Evolutionary conservation across 495 filamentous ascomycete genomes (phyloP).

Genomic region (Amniculicola lignicola): DNA sequence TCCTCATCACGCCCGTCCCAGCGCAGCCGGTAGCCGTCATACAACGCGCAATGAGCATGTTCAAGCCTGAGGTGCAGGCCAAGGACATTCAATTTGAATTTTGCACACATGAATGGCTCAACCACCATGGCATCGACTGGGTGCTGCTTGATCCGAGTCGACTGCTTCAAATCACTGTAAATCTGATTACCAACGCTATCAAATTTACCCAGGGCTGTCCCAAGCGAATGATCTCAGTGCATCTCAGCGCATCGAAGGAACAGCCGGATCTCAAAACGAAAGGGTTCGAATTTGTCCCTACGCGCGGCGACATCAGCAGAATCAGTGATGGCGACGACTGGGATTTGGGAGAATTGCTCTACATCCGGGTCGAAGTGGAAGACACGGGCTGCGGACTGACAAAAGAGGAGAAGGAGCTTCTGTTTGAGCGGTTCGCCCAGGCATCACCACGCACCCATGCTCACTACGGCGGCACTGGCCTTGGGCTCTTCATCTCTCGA

Average conservation of each 20-base stretch:
- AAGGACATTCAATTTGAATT: conserved; percentile 26
- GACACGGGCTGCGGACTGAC: conserved; percentile 40
- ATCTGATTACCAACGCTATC: conserved; percentile 73
- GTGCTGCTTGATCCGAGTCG: conserved; percentile 31
- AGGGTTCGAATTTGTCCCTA: conserved; percentile 18
- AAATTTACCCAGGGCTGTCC: conserved; percentile 57
- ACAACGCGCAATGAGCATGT: conserved; percentile 32
- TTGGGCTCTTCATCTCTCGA: conserved; percentile 41
- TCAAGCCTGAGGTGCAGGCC: conserved; percentile 27
- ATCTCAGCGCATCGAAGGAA: conserved; percentile 11
- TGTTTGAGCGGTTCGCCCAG: conserved; percentile 41
- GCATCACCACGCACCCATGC: conserved; percentile 38
- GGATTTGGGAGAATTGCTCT: conserved; percentile 35
- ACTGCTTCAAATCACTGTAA: conserved; percentile 50
- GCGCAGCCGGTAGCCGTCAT: conserved; percentile 24
- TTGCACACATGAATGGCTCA: conserved; percentile 17
- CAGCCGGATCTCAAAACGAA: conserved; percentile 9
- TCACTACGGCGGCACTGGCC: conserved; percentile 39
- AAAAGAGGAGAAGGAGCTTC: conserved; percentile 30
- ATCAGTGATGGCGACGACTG: conserved; percentile 28
- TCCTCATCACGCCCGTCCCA: conserved; percentile 30
- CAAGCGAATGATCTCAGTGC: conserved; percentile 27
- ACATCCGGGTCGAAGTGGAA: conserved; percentile 35
- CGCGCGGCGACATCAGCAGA: conserved; percentile 10
- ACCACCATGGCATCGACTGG: conserved; percentile 19